Evolutionary conservation across 169 alveolate species (phyloP).

Genomic region (Amoebophrya sp.): DNA sequence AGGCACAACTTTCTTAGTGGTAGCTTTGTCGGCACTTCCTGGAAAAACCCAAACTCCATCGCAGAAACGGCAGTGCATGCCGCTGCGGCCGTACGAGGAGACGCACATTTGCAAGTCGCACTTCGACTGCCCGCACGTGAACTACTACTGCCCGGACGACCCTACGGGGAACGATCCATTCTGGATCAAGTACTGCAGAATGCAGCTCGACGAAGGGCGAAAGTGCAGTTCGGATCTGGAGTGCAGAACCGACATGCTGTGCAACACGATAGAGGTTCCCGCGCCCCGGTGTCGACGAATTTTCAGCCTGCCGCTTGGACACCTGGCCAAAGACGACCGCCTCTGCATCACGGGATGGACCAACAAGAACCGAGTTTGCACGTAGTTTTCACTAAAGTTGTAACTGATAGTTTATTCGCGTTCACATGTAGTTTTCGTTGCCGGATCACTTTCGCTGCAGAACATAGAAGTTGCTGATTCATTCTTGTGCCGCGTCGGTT

Average conservation of each 20-base stretch:
- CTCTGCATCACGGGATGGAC: not conserved
- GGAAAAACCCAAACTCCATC: no score
- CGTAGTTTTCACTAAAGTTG: not conserved
- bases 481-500: no score
- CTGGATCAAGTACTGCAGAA: not conserved
- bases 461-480: no score
- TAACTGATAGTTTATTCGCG: no score
- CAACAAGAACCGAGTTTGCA: not conserved
- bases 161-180: not conserved
- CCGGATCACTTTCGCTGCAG: no score
- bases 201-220: not conserved
- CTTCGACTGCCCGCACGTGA: not conserved
- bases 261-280: not conserved
- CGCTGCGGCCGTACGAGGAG: not conserved
- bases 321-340: not conserved
- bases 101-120: slow-evolving; percentile 5
- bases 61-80: not conserved
- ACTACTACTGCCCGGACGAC: not conserved
- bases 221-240: not conserved
- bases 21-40: no score
- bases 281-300: not conserved
- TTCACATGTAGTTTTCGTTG: no score
- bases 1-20: no score
- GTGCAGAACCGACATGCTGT: not conserved
- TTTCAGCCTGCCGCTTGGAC: not conserved